Evolutionary conservation across 805 yeast species (phyloP).

Genomic region (Wickerhamiella azymoides): DNA sequence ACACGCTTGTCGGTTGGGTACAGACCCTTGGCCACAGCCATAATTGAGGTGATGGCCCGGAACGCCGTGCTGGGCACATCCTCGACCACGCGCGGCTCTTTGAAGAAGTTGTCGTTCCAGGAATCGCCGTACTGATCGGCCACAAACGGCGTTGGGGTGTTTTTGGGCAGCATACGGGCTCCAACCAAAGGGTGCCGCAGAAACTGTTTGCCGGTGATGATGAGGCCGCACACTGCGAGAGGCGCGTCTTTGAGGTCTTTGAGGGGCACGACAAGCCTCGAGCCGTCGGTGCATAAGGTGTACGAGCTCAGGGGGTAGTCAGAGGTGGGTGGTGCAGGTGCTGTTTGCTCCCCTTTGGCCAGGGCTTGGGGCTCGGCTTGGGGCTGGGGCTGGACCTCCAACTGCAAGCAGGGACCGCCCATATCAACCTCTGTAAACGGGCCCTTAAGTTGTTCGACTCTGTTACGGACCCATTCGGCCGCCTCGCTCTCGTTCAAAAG

Average conservation of each 20-base stretch:
- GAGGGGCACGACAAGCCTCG: slow-evolving; percentile 1
- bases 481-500: slow-evolving; percentile 6
- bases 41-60: slow-evolving; percentile 8
- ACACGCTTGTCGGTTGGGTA: slow-evolving; percentile 47
- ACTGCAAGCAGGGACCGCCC: no score
- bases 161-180: slow-evolving; percentile 11
- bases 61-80: slow-evolving; percentile 15
- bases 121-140: slow-evolving; percentile 17
- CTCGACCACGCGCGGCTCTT: slow-evolving; percentile 20
- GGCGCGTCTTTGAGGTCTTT: neutral
- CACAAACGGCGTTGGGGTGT: slow-evolving; percentile 16
- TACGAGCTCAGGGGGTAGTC: slow-evolving; percentile 8
- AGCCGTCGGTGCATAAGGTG: slow-evolving; percentile 6
- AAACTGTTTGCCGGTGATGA: slow-evolving; percentile 17
- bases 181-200: neutral
- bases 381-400: no score
- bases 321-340: neutral
- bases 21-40: slow-evolving; percentile 56
- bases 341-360: no score
- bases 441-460: neutral
- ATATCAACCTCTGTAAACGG: neutral
- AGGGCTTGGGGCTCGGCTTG: no score
- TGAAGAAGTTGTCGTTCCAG: slow-evolving; percentile 15
- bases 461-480: neutral
- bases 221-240: slow-evolving; percentile 11